phyloP scores from a whole-genome alignment of 179 eudicot species.

The Silene coronaria region DNA sequence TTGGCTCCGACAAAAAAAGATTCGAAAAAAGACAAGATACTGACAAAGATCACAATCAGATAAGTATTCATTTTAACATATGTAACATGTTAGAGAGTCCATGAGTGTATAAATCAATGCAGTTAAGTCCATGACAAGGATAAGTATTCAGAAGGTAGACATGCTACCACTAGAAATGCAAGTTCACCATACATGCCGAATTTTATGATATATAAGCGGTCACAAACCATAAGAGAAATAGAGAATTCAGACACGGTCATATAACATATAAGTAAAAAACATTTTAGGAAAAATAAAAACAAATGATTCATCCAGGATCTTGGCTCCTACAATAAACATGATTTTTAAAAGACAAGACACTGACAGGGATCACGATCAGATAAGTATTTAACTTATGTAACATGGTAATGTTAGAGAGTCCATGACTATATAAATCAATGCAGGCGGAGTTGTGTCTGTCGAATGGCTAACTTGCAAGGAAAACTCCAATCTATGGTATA shows the following conservation, averaged over 20 bases:
- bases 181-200: slow-evolving; percentile 15
- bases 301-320: neutral
- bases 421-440: neutral
- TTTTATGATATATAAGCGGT: slow-evolving; percentile 1
- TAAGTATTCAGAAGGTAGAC: neutral
- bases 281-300: neutral
- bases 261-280: neutral
- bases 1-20: neutral
- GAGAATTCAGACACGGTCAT: slow-evolving; percentile 14
- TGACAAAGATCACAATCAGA: neutral
- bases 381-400: neutral
- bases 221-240: slow-evolving; percentile 7
- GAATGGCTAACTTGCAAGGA: slow-evolving; percentile 3
- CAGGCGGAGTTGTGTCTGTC: neutral
- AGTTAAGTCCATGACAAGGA: too few species aligned
- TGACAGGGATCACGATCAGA: neutral
- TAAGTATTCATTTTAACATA: neutral
- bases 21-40: neutral
- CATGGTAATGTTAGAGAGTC: neutral
- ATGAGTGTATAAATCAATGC: neutral
- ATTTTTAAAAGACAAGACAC: neutral
- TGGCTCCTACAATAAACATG: neutral
- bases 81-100: neutral
- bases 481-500: too few species aligned
- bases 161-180: slow-evolving; percentile 22